These are phyloP conservation scores for Aspergillus taichungensis DNA, from an alignment of 495 filamentous ascomycete species.

Conservation along the genomic window DNA sequence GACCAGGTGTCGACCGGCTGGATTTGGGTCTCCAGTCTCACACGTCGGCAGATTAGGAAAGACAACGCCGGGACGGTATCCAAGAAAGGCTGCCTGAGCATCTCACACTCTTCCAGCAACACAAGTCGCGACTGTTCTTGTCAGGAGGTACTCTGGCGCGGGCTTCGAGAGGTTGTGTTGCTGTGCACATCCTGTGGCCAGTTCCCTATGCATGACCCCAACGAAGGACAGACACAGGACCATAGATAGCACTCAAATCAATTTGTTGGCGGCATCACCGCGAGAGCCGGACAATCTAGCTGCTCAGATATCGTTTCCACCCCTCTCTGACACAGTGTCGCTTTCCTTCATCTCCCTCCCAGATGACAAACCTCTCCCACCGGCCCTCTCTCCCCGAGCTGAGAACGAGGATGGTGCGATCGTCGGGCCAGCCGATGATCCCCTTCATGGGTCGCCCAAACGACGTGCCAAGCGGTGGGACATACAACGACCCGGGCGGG, in stretches of 20 bases:
- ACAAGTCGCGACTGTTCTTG: too few relatives aligned
- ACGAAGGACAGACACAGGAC: too few relatives aligned
- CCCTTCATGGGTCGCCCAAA: slow-evolving; percentile 60
- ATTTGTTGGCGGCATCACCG: neutral
- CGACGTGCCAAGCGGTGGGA: slow-evolving; percentile 36
- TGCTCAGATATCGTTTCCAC: slow-evolving; percentile 70
- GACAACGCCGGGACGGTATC: too few relatives aligned
- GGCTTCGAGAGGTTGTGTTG: too few relatives aligned
- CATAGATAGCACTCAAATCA: slow-evolving; percentile 4
- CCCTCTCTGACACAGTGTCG: slow-evolving; percentile 57
- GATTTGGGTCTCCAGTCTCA: too few relatives aligned
- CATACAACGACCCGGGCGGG: slow-evolving; percentile 30
- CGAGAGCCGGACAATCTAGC: slow-evolving; percentile 15
- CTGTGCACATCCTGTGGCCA: too few relatives aligned
- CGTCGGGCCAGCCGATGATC: slow-evolving; percentile 64
- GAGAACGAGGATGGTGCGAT: slow-evolving; percentile 60
- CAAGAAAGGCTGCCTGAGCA: too few relatives aligned
- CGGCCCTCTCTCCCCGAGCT: slow-evolving; percentile 72
- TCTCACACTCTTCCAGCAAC: too few relatives aligned
- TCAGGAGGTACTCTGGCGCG: too few relatives aligned
- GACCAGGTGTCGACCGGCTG: too few relatives aligned
- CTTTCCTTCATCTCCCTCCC: slow-evolving; percentile 53
- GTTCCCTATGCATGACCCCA: too few relatives aligned
- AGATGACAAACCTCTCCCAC: slow-evolving; percentile 76
- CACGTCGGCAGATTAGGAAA: too few relatives aligned